Percentiles rank a stretch among this genome's conserved stretches.
Conservation (phyloP, 2,329 filamentous ascomycete genomes). For the Rasamsonia emersonii region DNA sequence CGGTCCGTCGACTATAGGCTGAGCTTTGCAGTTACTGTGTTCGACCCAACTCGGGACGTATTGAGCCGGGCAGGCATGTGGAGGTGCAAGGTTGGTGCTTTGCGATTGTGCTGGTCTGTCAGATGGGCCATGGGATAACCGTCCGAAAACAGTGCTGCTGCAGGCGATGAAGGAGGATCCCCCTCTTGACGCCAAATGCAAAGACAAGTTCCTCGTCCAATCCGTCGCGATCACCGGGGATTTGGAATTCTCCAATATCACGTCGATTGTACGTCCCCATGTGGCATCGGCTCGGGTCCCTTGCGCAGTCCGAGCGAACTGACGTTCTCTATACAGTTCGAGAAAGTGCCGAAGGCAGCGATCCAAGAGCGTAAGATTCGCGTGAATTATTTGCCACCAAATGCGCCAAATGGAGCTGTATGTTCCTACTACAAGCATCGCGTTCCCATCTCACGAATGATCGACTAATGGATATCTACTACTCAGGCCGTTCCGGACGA, state of each 20-base stretch:
- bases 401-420: constrained; percentile 39
- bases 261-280: constrained; percentile 59
- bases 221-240: constrained; percentile 75
- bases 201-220: constrained; percentile 96
- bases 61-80: constrained; percentile 81
- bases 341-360: constrained; percentile 64
- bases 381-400: constrained; percentile 69
- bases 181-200: constrained; percentile 74
- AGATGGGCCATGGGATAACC: constrained; percentile 15
- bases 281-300: background rate
- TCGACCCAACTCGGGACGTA: constrained; percentile 89
- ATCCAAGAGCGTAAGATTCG: constrained; percentile 95
- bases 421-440: constrained; percentile 8
- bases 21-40: constrained; percentile 73
- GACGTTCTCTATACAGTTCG: constrained; percentile 48
- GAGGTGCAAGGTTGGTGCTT: constrained; percentile 71
- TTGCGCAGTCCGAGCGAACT: background rate
- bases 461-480: constrained; percentile 6
- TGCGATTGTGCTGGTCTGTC: constrained; percentile 1
- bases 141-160: constrained; percentile 60
- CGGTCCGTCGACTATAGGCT: constrained; percentile 10
- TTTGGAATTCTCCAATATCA: constrained; percentile 73
- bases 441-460: constrained; percentile 1
- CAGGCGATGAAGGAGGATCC: constrained; percentile 98
- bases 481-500: constrained; percentile 27